Evolutionary conservation across 1,284 basidiomycete genomes (phyloP), one percentile per base, ranked within the genome.

Genomic region (Porodaedalea pini): DNA sequence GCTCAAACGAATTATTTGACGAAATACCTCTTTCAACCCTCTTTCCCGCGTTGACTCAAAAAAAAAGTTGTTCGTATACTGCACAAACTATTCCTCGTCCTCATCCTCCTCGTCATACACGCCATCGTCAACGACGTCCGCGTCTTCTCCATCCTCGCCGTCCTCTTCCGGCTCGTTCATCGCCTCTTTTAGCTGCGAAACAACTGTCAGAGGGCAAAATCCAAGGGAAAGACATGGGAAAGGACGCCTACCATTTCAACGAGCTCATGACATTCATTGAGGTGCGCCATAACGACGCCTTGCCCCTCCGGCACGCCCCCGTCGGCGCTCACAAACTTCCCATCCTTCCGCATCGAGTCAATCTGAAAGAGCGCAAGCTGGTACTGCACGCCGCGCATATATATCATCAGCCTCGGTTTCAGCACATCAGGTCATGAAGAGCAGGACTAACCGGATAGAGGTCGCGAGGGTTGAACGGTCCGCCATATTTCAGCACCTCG

Each of bases 401-500:
- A 62, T 31, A 32, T 13, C 31, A 54, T 51, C 48, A 25, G 41
- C 7, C 37, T 21, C 17, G 7, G 6, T 55, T 43, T 55, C 45
- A 23, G 51, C 37, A 51, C 15, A 58, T 51, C 29, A 10, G 55
- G 40, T 17, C 45, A n/a, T 31, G 45, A 43, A 4, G 21, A 51
- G 57, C 53, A 51, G 31, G 10, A 78, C 86, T 59, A 67, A 91
- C 90, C 23, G 96, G 96, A 73, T 99, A 99, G 40, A 99, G 78
- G 71, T 99, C 96, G 41, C 94, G 86, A n/a, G 94, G 85, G 62
- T 84, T 92, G 71, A 96, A 98, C 0, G 94, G 91, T 13, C 96
- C 96, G 13, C 96, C 96, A 67, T 96, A 96, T 72, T 98, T 98
- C 61, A 91, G 79, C 0, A 99, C 95, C 73, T 99, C 97, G 68